phyloP scores from a whole-genome alignment of 208 protist genomes.

The Ichthyophonus hoferi region DNA sequence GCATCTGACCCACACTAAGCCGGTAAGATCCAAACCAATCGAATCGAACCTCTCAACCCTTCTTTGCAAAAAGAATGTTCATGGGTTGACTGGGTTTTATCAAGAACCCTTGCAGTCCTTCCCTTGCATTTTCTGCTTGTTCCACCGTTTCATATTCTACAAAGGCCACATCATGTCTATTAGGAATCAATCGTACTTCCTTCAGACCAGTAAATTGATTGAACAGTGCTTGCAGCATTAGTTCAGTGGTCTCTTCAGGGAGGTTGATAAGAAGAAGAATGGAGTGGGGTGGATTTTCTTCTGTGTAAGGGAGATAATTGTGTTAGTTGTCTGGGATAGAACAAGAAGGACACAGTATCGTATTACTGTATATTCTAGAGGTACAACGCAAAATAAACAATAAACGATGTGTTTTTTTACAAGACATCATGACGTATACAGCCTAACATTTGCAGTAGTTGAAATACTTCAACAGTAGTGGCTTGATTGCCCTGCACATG shows the following conservation, averaged over 20 bases:
- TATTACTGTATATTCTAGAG: too few relatives aligned
- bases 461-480: too few relatives aligned
- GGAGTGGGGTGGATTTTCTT: constrained; percentile 1
- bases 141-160: constrained; percentile 18
- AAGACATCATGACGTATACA: too few relatives aligned
- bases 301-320: background rate
- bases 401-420: too few relatives aligned
- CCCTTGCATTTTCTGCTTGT: background rate
- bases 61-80: constrained; percentile 1
- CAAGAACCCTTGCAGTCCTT: constrained; percentile 21
- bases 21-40: too few relatives aligned
- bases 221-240: constrained; percentile 13
- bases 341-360: too few relatives aligned
- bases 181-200: constrained; percentile 27
- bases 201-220: constrained; percentile 23
- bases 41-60: background rate
- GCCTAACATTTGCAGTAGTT: too few relatives aligned
- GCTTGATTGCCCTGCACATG: too few relatives aligned
- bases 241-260: constrained; percentile 14
- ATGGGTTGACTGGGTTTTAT: constrained; percentile 1
- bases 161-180: background rate
- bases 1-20: too few relatives aligned
- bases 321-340: background rate
- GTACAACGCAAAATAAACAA: too few relatives aligned
- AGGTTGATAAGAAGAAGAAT: constrained; percentile 22